Base-by-base conservation (phyloP, 176 grass and related monocot species). In the Alloteropsis semialata region DNA sequence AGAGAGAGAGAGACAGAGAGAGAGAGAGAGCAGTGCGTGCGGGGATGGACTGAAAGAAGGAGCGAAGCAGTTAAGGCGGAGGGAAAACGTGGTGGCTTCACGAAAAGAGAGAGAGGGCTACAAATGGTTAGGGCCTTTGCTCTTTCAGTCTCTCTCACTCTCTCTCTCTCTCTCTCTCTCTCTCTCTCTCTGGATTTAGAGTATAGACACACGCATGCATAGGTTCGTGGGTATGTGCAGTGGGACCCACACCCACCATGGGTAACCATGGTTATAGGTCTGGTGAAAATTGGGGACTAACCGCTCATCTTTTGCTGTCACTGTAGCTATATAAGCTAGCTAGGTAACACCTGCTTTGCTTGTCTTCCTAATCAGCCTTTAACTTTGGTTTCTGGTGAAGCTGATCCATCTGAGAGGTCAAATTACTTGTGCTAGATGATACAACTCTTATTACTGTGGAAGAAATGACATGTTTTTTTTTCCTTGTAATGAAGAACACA, bases 81-180 rank as follows among this genome's bases (percentile, higher is more conserved):
- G 76, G 65, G 63, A 91, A 91, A 91, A 85, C 89, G 88, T 90
- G 88, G 81, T 73, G 81, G 38, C 81, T 82, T 83, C 81, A 84
- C 76, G 80, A 68, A 88, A 90, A 90, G 79, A 87, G 58, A 61
- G 38, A 42, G 74, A 79, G 58, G 72, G 79, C 79, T 57, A 58
- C 84, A 90, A 86, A 90, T 72, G 45, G 63, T 80, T 50, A 30
- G 68, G 75, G 36, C 0, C 3, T 32, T 64, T 36, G 5, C 28
- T 59, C 24, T 59, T 3, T 8, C 17, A 17, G 14, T 59, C 24
- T 59, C 10, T 8, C 6, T 64, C 54, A 14, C 0, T 45, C 17
- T 24, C 28, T 29, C 28, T 34, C n/a, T 24, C 43, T 17, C 30
- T 12, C 9, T 28, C 6, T 49, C 8, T 53, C 8, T 22, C 8